These are phyloP conservation scores for Fusarium pseudograminearum DNA, from an alignment of 2,329 filamentous ascomycete species.

Conservation along the genomic window DNA sequence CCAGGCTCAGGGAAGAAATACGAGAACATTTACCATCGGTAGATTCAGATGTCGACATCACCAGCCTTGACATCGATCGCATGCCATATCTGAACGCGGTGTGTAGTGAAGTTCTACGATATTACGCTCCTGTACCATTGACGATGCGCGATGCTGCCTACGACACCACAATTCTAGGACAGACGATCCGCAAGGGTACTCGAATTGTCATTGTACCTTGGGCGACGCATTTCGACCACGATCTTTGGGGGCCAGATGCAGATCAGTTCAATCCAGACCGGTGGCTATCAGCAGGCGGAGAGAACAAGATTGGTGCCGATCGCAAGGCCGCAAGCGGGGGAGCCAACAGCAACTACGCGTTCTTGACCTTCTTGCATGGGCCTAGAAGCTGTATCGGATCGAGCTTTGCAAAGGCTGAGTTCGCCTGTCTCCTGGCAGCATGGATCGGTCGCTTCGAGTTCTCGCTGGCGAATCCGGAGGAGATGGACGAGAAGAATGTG, in stretches of 20 bases:
- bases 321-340: constrained; percentile 72
- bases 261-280: constrained; percentile 81
- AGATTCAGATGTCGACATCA: constrained; percentile 53
- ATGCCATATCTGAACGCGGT: constrained; percentile 86
- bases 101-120: constrained; percentile 80
- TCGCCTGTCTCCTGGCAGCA: constrained; percentile 83
- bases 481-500: constrained; percentile 74
- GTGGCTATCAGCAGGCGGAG: constrained; percentile 69
- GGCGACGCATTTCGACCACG: constrained; percentile 76
- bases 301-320: constrained; percentile 46
- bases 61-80: constrained; percentile 70
- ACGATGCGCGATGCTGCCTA: constrained; percentile 74
- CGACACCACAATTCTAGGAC: constrained; percentile 74
- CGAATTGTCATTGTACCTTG: constrained; percentile 72
- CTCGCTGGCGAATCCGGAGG: constrained; percentile 66
- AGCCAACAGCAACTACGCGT: constrained; percentile 79
- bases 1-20: constrained; percentile 75
- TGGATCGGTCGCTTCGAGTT: constrained; percentile 82
- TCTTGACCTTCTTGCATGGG: constrained; percentile 87
- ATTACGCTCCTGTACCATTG: constrained; percentile 77
- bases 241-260: constrained; percentile 83
- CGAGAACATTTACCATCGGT: constrained; percentile 68
- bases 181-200: constrained; percentile 77
- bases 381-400: constrained; percentile 88
- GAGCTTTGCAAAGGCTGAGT: constrained; percentile 84